A percentile compares a stretch with the other conserved stretches of the same genome.
Conservation (phyloP, 208 protist genomes). For the Leishmania tarentolae region DNA sequence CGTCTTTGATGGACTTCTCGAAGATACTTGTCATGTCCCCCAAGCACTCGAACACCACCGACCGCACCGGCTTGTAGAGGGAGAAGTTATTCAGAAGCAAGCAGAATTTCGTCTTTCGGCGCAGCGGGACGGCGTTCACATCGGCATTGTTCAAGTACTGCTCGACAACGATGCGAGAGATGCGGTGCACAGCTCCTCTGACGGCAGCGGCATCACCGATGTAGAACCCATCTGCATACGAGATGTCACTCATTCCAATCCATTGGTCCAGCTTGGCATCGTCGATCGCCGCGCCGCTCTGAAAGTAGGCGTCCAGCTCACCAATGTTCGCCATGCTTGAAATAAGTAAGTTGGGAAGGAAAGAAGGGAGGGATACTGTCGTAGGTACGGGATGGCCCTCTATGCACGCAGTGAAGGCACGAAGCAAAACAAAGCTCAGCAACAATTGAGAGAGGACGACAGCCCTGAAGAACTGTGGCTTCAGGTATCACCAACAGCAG, state of each 20-base stretch:
- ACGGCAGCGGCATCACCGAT: constrained; percentile 39
- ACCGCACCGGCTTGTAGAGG: constrained; percentile 69
- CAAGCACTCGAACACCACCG: constrained; percentile 72
- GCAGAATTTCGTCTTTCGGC: constrained; percentile 84
- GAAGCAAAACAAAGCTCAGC: not conserved
- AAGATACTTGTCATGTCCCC: constrained; percentile 84
- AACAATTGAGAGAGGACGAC: not conserved
- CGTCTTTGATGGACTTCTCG: constrained; percentile 82
- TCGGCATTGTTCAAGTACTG: constrained; percentile 86
- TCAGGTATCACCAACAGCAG: not conserved
- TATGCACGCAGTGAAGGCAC: not conserved
- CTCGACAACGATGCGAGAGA: constrained; percentile 54
- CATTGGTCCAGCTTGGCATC: constrained; percentile 71
- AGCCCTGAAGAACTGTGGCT: not conserved
- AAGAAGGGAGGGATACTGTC: not conserved
- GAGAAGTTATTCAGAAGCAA: constrained; percentile 91
- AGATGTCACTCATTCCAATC: constrained; percentile 65
- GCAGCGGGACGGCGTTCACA: constrained; percentile 66
- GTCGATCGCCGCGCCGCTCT: constrained; percentile 35
- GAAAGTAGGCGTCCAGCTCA: constrained; percentile 58
- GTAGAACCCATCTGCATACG: constrained; percentile 55
- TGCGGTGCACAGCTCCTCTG: constrained; percentile 33
- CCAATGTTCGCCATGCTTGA: constrained; percentile 30
- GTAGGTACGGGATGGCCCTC: not conserved
- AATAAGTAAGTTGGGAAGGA: not conserved